Percentiles rank a stretch among this genome's conserved stretches.
Conservation (phyloP, 495 filamentous ascomycete genomes). For the Bryoglossum gracile region DNA sequence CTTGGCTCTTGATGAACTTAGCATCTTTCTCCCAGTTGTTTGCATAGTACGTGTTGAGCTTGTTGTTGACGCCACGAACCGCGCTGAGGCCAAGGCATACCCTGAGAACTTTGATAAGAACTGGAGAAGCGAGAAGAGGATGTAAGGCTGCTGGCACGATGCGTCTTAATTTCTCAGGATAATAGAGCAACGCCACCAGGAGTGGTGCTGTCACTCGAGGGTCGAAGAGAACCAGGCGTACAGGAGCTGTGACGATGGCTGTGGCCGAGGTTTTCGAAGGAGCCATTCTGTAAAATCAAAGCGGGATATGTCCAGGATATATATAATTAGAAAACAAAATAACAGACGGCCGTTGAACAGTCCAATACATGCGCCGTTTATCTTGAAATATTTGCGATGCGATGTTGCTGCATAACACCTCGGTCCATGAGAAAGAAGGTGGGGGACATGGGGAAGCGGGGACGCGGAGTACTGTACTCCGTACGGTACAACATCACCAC, state of each 20-base stretch:
- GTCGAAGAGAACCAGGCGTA: slow-evolving; percentile 4
- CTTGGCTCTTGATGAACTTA: slow-evolving; percentile 55
- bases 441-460: no score
- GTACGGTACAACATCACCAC: no score
- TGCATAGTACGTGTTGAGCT: slow-evolving; percentile 41
- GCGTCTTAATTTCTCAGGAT: slow-evolving; percentile 8
- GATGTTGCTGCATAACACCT: no score
- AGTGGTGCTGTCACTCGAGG: slow-evolving; percentile 10
- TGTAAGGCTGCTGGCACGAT: slow-evolving; percentile 3
- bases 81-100: slow-evolving; percentile 32
- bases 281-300: no score
- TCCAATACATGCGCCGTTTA: no score
- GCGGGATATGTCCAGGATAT: no score
- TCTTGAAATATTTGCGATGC: no score
- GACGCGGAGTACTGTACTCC: no score
- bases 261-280: background rate
- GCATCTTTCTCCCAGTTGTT: slow-evolving; percentile 55
- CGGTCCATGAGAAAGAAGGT: no score
- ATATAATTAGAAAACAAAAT: no score
- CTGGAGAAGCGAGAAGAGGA: background rate
- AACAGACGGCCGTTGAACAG: no score
- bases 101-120: slow-evolving; percentile 1
- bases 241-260: background rate
- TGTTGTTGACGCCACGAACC: slow-evolving; percentile 38
- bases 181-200: slow-evolving; percentile 17